Percentiles rank a stretch among this genome's conserved stretches.
These are phyloP conservation scores for Fusarium sp. DNA, from an alignment of 2,329 filamentous ascomycete genomes.

Conservation along the genomic window DNA sequence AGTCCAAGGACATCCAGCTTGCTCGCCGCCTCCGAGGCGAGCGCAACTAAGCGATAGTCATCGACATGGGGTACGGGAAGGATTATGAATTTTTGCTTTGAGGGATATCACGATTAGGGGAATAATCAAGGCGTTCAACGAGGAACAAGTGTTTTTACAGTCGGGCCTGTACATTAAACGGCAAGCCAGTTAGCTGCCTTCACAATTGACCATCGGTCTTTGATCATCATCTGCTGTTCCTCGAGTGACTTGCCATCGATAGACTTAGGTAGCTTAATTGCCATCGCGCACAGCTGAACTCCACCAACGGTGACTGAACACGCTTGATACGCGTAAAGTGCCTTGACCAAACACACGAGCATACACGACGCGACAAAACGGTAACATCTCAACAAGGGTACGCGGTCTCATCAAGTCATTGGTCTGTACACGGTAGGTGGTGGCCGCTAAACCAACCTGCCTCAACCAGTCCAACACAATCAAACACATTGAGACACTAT, in stretches of 20 bases:
- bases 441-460: background rate
- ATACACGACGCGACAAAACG: background rate
- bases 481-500: background rate
- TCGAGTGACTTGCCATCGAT: constrained; percentile 4
- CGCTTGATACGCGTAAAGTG: background rate
- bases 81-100: constrained; percentile 57
- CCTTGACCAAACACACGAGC: background rate
- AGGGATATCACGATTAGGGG: constrained; percentile 54
- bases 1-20: constrained; percentile 96
- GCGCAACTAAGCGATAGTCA: constrained; percentile 74
- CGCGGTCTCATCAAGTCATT: background rate
- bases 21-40: constrained; percentile 95
- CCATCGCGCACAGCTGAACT: fast-evolving
- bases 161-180: constrained; percentile 58
- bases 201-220: constrained; percentile 43
- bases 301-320: fast-evolving
- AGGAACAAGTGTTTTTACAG: constrained; percentile 55
- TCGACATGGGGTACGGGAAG: no score
- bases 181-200: constrained; percentile 43
- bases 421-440: background rate
- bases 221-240: constrained; percentile 15
- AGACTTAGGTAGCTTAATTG: background rate
- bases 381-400: background rate
- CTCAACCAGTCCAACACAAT: background rate
- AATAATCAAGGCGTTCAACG: constrained; percentile 60